These are phyloP conservation scores for Dendrobium chrysotoxum DNA, from an alignment of 106 monocot species.

Conservation along the genomic window DNA sequence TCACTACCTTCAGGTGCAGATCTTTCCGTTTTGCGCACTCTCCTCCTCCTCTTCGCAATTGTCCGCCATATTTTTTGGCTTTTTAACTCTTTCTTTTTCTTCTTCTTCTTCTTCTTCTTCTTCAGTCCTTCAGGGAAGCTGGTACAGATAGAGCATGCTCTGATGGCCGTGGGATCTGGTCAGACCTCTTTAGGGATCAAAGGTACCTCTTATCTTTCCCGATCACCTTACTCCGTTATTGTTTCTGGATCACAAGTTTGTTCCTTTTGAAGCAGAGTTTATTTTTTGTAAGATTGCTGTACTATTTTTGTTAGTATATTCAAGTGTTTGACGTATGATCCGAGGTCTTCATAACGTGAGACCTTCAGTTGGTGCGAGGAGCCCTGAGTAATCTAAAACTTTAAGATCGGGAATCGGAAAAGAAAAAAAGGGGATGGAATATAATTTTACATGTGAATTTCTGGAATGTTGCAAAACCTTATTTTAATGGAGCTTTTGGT, in stretches of 20 bases:
- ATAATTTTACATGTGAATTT: no score
- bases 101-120: not conserved
- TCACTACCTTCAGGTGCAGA: conserved; percentile 24
- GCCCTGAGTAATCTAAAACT: not conserved
- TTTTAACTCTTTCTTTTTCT: not conserved
- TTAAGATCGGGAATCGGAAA: no score
- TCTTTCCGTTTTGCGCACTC: not conserved
- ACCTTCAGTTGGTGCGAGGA: not conserved
- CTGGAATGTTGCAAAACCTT: no score
- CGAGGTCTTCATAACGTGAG: not conserved
- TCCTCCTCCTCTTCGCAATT: no score
- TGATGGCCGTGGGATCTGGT: conserved; percentile 90
- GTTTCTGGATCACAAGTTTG: not conserved
- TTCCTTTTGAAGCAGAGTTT: not conserved
- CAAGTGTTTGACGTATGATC: not conserved
- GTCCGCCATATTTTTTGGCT: not conserved
- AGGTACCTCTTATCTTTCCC: conserved; percentile 28
- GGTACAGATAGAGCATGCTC: conserved; percentile 96
- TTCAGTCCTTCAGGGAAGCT: conserved; percentile 95
- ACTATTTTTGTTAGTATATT: not conserved
- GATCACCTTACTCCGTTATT: not conserved
- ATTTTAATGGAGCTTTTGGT: no score
- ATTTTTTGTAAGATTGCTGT: not conserved
- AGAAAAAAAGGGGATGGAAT: no score
- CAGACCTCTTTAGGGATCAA: conserved; percentile 99